Conservation (phyloP, 805 yeast species). For the Starmera pachycereana region DNA sequence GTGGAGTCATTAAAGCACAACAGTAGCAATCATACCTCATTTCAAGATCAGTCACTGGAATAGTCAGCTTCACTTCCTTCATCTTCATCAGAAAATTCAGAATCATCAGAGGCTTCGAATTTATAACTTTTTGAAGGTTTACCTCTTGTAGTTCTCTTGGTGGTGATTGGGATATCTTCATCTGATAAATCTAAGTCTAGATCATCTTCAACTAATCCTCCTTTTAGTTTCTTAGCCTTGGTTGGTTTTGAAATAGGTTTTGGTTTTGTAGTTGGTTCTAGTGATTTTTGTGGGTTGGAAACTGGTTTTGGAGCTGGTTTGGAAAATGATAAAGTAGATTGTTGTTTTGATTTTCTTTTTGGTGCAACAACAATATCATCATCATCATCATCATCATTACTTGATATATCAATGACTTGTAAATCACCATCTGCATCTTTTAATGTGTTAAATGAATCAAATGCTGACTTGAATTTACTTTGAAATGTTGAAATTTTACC, state of each 20-base stretch:
- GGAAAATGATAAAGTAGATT: conserved; percentile 1
- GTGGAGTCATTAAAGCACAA: too few species aligned
- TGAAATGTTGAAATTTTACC: conserved; percentile 1
- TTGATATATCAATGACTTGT: not conserved
- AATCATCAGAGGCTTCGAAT: conserved; percentile 2
- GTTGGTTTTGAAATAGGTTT: not conserved
- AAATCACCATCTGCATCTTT: not conserved
- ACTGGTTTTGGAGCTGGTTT: not conserved
- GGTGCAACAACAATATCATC: not conserved
- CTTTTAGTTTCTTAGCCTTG: not conserved
- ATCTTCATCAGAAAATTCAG: not conserved
- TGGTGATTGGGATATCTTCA: conserved; percentile 5
- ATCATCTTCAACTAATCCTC: conserved; percentile 1
- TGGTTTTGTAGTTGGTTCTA: conserved; percentile 2
- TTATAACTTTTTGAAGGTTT: conserved; percentile 8
- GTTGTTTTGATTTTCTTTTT: conserved; percentile 10
- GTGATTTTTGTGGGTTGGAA: conserved; percentile 3
- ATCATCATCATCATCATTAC: conserved; percentile 4
- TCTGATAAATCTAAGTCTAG: conserved; percentile 2
- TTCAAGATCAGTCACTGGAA: too few species aligned
- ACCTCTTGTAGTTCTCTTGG: conserved; percentile 13
- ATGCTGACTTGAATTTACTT: conserved; percentile 4
- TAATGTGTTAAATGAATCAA: conserved; percentile 2
- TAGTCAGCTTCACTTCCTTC: conserved; percentile 1
- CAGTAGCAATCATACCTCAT: too few species aligned